Base-by-base conservation (phyloP, 2,329 filamentous ascomycete genomes). In the Sporothrix euskadiensis region DNA sequence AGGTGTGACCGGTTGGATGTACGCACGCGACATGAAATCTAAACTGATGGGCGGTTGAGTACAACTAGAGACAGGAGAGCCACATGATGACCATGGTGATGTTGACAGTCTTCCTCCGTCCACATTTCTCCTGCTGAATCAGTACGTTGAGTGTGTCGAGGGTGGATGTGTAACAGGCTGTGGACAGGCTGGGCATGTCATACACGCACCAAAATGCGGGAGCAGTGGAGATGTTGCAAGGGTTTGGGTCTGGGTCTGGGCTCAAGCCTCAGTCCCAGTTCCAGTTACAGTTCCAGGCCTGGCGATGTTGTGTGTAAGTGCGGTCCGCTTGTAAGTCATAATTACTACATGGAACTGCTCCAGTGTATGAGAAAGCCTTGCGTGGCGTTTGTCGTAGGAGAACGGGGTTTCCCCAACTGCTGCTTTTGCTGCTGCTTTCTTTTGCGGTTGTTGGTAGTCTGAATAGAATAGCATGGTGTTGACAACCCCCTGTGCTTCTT, bases 161-260 rank as follows among this genome's bases (percentile, higher is more conserved):
- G 56, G 35, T 35, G 39, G 9, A 44, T 30, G 49, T 26, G 32
- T 69, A 44, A 65, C 59, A 65, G 59, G 35, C n/a, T 65, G 59
- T 65, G 59, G 59, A 65, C 35, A 47, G 10, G 12, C n/a, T 59
- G 32, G 35, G 6, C 22, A 41, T 70, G 49, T 16, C 52, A 54
- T 57, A 54, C 52, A 57, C 14, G 52, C 52, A 69, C 35, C 35
- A 39, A 41, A 41, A 59, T 57, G 68, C 68, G 68, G 68, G 68
- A 70, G 14, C 49, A 49, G 49, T 54, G 32, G 47, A 26, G 35
- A 57, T 52, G 26, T 57, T 70, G 52, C 68, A 59, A 52, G 68
- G 68, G 35, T 56, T 30, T 14, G 47, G 44, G 49, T 30, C 68
- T 41, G 68, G 32, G n/a, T 52, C 44, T 57, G 35, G 19, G 68